Conservation (phyloP, 176 grass and related monocot genomes). For the Aegilops bicornis region DNA sequence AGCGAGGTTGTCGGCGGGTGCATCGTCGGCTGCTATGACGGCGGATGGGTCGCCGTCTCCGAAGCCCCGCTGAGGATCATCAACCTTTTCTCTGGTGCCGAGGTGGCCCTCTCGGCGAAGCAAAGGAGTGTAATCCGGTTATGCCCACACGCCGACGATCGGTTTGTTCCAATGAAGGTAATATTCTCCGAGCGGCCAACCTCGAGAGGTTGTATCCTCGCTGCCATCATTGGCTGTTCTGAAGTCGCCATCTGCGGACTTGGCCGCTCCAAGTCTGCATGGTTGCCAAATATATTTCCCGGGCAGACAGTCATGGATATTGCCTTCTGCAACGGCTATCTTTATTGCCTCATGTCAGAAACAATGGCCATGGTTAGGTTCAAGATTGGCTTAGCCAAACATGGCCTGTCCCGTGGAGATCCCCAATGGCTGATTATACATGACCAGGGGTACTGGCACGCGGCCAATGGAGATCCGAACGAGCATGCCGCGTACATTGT, state of each 20-base stretch:
- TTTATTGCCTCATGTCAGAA: not conserved
- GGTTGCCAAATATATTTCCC: not conserved
- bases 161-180: too few species aligned
- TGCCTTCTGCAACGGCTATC: not conserved
- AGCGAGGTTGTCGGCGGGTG: not conserved
- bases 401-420: not conserved
- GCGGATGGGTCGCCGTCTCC: not conserved
- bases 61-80: not conserved
- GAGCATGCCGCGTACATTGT: not conserved
- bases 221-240: not conserved
- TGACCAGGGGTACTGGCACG: not conserved
- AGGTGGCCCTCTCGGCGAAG: not conserved
- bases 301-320: not conserved
- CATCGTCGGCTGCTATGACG: not conserved
- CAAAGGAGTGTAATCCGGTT: not conserved
- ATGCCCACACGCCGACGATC: not conserved
- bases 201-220: not conserved
- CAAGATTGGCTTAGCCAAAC: not conserved
- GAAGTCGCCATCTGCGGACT: not conserved
- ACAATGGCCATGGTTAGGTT: not conserved
- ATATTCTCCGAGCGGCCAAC: too few species aligned
- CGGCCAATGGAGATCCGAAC: not conserved
- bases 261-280: not conserved
- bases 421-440: not conserved
- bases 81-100: not conserved